Evolutionary conservation across 257 asterid species (phyloP).

Genomic region (Penstemon barbatus): DNA sequence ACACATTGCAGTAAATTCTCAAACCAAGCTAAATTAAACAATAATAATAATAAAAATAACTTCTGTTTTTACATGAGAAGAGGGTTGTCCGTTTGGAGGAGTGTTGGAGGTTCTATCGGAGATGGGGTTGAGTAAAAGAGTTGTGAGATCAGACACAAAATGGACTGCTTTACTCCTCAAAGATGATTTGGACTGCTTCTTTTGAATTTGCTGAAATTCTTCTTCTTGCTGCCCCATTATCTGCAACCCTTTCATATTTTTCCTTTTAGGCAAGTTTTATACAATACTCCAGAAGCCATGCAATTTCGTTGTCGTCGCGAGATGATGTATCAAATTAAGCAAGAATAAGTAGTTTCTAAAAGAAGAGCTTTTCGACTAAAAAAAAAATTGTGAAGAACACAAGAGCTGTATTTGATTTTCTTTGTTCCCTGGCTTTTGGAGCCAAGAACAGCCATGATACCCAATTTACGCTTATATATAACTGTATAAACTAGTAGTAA

Average conservation of each 20-base stretch:
- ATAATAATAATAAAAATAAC: neutral
- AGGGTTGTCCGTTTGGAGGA: slow-evolving; percentile 10
- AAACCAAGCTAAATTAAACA: neutral
- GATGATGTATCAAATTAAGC: too few species aligned
- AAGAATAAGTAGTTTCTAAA: too few species aligned
- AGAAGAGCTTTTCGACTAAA: too few species aligned
- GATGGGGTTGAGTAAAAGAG: slow-evolving; percentile 78
- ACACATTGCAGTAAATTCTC: neutral
- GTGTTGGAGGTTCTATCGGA: slow-evolving; percentile 71
- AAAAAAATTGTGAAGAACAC: too few species aligned
- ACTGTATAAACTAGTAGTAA: too few species aligned
- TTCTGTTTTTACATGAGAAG: slow-evolving; percentile 42
- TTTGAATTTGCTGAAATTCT: slow-evolving; percentile 11
- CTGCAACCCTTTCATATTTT: slow-evolving; percentile 33
- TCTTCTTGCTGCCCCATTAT: slow-evolving; percentile 38
- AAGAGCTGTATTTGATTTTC: too few species aligned
- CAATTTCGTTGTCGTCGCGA: too few species aligned
- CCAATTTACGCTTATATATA: too few species aligned
- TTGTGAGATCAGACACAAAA: slow-evolving; percentile 88
- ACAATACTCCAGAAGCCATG: too few species aligned
- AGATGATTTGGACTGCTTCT: slow-evolving; percentile 41
- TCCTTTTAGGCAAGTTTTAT: too few species aligned
- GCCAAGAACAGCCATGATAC: too few species aligned
- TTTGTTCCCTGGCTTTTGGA: too few species aligned
- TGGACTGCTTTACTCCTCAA: slow-evolving; percentile 91